Percentiles rank a stretch among this genome's conserved stretches.
phyloP scores from a whole-genome alignment of 306 rosid species.

The Vicia faba region DNA sequence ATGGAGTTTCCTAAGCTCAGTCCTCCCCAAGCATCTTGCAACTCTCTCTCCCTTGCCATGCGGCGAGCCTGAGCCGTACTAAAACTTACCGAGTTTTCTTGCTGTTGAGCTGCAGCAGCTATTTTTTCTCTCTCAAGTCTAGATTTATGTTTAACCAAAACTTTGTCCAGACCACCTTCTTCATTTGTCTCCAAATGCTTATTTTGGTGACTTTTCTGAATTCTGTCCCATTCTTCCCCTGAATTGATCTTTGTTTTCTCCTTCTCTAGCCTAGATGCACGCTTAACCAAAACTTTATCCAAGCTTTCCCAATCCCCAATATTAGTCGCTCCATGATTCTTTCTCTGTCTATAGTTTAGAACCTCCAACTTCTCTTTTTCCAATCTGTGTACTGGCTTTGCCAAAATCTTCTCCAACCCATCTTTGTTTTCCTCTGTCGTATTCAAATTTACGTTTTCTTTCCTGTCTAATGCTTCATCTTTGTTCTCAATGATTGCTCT shows the following conservation, averaged over 20 bases:
- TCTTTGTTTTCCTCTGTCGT: slow-evolving; percentile 45
- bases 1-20: slow-evolving; percentile 79
- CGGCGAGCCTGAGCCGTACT: slow-evolving; percentile 49
- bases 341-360: slow-evolving; percentile 41
- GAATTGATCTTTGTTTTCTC: slow-evolving; percentile 59
- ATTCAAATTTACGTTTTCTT: slow-evolving; percentile 58
- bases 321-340: slow-evolving; percentile 43
- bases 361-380: slow-evolving; percentile 66
- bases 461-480: slow-evolving; percentile 50
- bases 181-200: slow-evolving; percentile 38
- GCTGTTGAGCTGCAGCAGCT: slow-evolving; percentile 57
- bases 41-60: slow-evolving; percentile 78
- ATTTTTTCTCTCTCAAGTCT: slow-evolving; percentile 81
- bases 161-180: slow-evolving; percentile 62
- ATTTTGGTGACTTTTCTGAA: slow-evolving; percentile 46
- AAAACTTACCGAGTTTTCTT: slow-evolving; percentile 46
- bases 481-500: slow-evolving; percentile 43
- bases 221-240: slow-evolving; percentile 41
- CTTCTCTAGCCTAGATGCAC: slow-evolving; percentile 76
- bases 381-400: slow-evolving; percentile 64
- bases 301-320: slow-evolving; percentile 64
- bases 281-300: slow-evolving; percentile 76
- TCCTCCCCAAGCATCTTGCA: slow-evolving; percentile 89
- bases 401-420: slow-evolving; percentile 63
- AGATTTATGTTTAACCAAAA: slow-evolving; percentile 67